Base-by-base conservation (phyloP, 163 green algal species). In the Scenedesmus sp. region DNA sequence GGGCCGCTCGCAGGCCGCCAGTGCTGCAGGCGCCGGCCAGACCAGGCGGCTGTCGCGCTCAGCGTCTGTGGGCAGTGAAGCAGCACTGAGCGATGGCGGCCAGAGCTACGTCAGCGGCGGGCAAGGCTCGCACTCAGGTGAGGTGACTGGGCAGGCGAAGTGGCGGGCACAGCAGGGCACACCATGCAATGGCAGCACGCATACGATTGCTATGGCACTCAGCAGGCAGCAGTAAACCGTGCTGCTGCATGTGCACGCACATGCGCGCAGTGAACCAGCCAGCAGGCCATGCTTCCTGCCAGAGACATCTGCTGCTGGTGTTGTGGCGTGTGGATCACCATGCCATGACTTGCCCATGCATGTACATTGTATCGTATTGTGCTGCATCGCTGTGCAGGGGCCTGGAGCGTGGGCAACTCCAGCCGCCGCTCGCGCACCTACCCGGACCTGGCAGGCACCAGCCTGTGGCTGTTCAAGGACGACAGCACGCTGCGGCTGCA, bases 401-500 rank as follows among this genome's bases (percentile, higher is more conserved):
- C 61, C 4, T 87, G 78, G 76, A 87, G 79, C 40, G 65, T 76
- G 30, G 65, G 65, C 33, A 81, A 37, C 4, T 43, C 37, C 56
- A 59, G 65, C 65, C 49, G 76, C 78, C 73, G 51, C 40, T n/a
- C n/a, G 30, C 44, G 81, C 61, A 87, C 22, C n/a, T 72, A 65
- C 72, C 72, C 88, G 9, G 80, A 91, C 3, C 78, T 93, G 40
- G 13, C 65, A 9, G 91, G 88, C 46, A 35, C 76, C 81, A 83
- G 92, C 42, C 91, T 96, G 73, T 95, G 90, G 88, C 86, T 94
- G 37, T 94, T 94, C 86, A 89, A 89, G 44, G 92, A 96, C 72
- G 94, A 96, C 90, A 96, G 95, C 87, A 68, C 91, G 0, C 46
- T 95, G 40, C 85, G 96, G 2, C 88, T 92, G 81, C n/a, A 80